Conservation (phyloP, 2,329 filamentous ascomycete genomes). For the Cladosporium sp. region DNA sequence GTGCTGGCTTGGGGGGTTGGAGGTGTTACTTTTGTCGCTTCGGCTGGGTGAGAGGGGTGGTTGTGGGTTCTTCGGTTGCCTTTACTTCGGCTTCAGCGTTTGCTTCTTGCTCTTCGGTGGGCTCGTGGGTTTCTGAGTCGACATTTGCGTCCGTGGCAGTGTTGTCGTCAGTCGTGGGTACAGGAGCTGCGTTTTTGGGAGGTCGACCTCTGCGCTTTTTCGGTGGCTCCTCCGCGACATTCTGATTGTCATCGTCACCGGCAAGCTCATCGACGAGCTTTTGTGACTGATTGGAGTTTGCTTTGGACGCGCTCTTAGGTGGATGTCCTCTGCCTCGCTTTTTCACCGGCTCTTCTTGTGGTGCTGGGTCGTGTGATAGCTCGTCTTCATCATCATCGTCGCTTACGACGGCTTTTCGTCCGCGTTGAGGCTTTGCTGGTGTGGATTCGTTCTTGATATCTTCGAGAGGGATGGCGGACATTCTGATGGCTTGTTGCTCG, state of each 20-base stretch:
- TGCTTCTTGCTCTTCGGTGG: background rate
- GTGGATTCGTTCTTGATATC: constrained; percentile 16
- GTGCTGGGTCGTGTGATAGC: constrained; percentile 3
- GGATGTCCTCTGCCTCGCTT: constrained; percentile 41
- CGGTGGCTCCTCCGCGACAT: background rate
- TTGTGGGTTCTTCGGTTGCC: background rate
- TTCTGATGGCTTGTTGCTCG: constrained; percentile 31
- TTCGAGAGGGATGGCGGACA: constrained; percentile 16
- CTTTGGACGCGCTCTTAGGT: constrained; percentile 15
- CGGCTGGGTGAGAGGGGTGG: background rate
- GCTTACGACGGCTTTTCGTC: constrained; percentile 1
- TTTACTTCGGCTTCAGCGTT: background rate
- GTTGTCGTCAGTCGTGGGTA: background rate
- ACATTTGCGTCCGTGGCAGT: background rate
- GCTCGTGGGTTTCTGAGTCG: background rate
- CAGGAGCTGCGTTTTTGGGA: constrained; percentile 1
- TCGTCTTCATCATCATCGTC: constrained; percentile 15
- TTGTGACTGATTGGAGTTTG: background rate
- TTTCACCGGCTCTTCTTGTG: constrained; percentile 28
- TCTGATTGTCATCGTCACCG: background rate
- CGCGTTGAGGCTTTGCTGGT: background rate
- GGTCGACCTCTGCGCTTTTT: constrained; percentile 12
- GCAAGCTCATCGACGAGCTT: background rate
- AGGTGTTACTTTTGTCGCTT: background rate
- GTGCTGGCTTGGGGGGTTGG: background rate